These are phyloP conservation scores for Kluyveromyces starmeri DNA, from an alignment of 805 yeast genomes.

Conservation along the genomic window DNA sequence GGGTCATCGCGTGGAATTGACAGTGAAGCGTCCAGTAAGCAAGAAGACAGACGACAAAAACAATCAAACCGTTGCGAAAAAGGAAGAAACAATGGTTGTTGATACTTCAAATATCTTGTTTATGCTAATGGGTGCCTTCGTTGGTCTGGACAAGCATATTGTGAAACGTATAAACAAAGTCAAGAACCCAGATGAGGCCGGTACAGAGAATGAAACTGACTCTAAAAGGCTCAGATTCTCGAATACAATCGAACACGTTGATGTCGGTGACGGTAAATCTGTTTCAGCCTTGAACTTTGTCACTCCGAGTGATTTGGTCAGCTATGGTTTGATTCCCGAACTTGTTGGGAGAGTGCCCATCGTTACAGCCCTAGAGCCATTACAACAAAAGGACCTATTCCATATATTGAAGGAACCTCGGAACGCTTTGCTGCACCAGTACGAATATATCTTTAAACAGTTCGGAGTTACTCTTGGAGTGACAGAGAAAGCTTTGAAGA, in stretches of 20 bases:
- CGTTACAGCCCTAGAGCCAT: conserved; percentile 39
- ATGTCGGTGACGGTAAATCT: conserved; percentile 30
- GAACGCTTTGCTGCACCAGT: conserved; percentile 46
- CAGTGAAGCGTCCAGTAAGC: conserved; percentile 36
- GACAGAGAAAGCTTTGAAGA: conserved; percentile 39
- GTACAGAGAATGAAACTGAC: conserved; percentile 9
- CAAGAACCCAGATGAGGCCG: conserved; percentile 13
- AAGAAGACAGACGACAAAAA: conserved; percentile 19
- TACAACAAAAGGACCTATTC: conserved; percentile 37
- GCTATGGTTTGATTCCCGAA: conserved; percentile 53
- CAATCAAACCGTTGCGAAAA: conserved; percentile 28
- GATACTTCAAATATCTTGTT: conserved; percentile 51
- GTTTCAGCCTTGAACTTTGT: conserved; percentile 38
- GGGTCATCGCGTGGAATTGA: conserved; percentile 44
- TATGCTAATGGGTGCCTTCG: conserved; percentile 54
- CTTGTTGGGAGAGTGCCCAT: conserved; percentile 51
- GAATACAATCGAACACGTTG: conserved; percentile 30
- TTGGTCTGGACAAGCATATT: conserved; percentile 44
- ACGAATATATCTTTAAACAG: conserved; percentile 43
- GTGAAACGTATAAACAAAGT: conserved; percentile 31
- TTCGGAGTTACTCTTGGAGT: conserved; percentile 43
- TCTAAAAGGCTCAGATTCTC: conserved; percentile 13
- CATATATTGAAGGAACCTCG: conserved; percentile 47
- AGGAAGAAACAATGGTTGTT: conserved; percentile 37
- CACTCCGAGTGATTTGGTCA: conserved; percentile 41